These are phyloP conservation scores for Periconia macrospinosa DNA, from an alignment of 2,329 filamentous ascomycete species.

Conservation along the genomic window DNA sequence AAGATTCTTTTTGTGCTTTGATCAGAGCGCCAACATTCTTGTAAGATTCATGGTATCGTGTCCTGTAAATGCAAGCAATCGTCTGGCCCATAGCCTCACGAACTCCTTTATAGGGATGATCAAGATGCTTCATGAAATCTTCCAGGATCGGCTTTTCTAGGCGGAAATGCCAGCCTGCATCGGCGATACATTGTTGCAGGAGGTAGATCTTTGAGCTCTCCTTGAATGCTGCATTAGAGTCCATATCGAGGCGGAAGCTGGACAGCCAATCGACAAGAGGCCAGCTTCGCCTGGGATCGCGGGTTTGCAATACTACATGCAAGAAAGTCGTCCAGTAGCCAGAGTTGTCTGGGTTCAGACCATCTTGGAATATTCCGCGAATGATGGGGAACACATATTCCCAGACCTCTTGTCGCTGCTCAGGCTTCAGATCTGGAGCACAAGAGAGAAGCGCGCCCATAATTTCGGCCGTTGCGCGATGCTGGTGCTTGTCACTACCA, in stretches of 20 bases:
- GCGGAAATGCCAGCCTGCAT: conserved; percentile 95
- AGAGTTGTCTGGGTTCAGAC: conserved; percentile 89
- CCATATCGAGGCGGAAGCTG: conserved; percentile 88
- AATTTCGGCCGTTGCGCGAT: conserved; percentile 93
- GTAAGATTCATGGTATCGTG: conserved; percentile 92
- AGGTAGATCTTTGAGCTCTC: conserved; percentile 95
- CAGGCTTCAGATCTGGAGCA: conserved; percentile 74
- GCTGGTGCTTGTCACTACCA: conserved; percentile 95
- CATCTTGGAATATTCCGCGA: conserved; percentile 83
- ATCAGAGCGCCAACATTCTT: conserved; percentile 75
- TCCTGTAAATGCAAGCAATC: conserved; percentile 84
- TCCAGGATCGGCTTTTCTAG: conserved; percentile 83
- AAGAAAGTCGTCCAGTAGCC: conserved; percentile 95
- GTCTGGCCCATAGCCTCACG: conserved; percentile 92
- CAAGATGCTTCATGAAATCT: conserved; percentile 86
- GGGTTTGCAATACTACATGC: conserved; percentile 83
- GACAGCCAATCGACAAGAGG: conserved; percentile 83
- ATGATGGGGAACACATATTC: conserved; percentile 87
- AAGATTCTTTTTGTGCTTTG: conserved; percentile 74
- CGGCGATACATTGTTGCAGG: conserved; percentile 82
- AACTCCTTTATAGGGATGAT: conserved; percentile 97
- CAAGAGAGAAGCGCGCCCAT: conserved; percentile 81
- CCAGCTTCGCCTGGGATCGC: conserved; percentile 84
- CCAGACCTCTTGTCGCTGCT: conserved; percentile 79
- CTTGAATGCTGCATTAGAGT: conserved; percentile 96